Evolutionary conservation across 495 filamentous ascomycete genomes (phyloP).

Genomic region (Daldinia childiae): DNA sequence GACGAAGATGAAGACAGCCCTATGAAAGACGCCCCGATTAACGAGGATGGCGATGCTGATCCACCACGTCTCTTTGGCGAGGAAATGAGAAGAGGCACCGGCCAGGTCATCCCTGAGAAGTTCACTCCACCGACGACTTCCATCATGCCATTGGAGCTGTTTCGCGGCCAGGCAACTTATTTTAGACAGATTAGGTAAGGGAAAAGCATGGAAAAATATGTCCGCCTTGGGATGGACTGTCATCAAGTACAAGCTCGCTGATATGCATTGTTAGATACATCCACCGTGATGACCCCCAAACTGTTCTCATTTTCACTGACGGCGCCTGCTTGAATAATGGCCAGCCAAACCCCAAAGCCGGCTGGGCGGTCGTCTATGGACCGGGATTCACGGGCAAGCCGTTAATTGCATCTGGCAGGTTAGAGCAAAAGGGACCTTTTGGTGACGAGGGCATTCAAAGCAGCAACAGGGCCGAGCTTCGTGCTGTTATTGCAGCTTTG

Average conservation of each 20-base stretch:
- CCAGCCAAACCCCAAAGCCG: constrained; percentile 44
- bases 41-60: no score
- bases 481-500: constrained; percentile 54
- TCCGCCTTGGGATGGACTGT: neutral
- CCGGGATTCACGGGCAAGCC: constrained; percentile 1
- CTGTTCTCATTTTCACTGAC: constrained; percentile 43
- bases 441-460: constrained; percentile 45
- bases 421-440: constrained; percentile 50
- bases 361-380: constrained; percentile 51
- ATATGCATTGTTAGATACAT: constrained; percentile 43
- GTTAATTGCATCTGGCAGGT: constrained; percentile 30
- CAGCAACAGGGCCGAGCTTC: constrained; percentile 59
- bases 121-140: constrained; percentile 42
- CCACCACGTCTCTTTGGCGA: neutral
- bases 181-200: constrained; percentile 24
- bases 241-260: constrained; percentile 9
- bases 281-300: constrained; percentile 31
- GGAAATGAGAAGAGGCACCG: constrained; percentile 39
- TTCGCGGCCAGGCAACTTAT: constrained; percentile 27
- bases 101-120: constrained; percentile 42
- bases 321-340: constrained; percentile 54
- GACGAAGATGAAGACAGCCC: no score
- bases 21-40: no score
- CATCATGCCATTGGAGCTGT: constrained; percentile 37
- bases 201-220: neutral